Evolutionary conservation across 257 asterid species (phyloP), one percentile per base, ranked within the genome.

Genomic region (Solanum tarijense): DNA sequence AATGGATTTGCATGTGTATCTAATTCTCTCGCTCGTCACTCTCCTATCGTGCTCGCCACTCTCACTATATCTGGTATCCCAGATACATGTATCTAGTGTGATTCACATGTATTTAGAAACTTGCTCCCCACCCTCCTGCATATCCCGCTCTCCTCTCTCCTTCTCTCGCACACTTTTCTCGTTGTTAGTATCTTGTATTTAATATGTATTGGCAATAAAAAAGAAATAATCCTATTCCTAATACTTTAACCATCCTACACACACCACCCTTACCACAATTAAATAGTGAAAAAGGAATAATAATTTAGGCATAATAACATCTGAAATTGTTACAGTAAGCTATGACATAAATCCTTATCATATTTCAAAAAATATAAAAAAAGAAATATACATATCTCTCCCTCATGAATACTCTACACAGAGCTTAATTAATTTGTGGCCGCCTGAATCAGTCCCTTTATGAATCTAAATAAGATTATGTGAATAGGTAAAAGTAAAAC

Each of bases 331-430:
- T 68, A 27, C 4, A 27, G 21, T 68, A 12, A 66, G 10, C 34
- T 27, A 66, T 25, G 32, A 31, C 20, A 41, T 66, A 66, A 5
- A n/a, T 9, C 32, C 72, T 65, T n/a, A n/a, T n/a, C 32, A 65
- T 9, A 25, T 65, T n/a, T n/a, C 7, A 10, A n/a, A 23, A n/a
- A n/a, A 23, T 0, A 8, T 4, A 4, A 4, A n/a, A 2, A n/a
- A 62, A 23, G 12, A 18, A n/a, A 5, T 23, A 11, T 4, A n/a
- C 32, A 1, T 10, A n/a, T 65, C 0, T 10, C 8, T 65, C 32
- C 72, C 72, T 62, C 71, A 62, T 10, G 14, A 62, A 62, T 62
- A 62, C 14, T 62, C 32, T 65, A 10, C 9, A 65, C 16, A 65
- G 32, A 12, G 29, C 32, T 65, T 25, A 65, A 10, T 65, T 25